A percentile compares a stretch with the other conserved stretches of the same genome.
phyloP scores from a whole-genome alignment of 2,329 filamentous ascomycete species.

The Hymenotorrendiella dingleyae region DNA sequence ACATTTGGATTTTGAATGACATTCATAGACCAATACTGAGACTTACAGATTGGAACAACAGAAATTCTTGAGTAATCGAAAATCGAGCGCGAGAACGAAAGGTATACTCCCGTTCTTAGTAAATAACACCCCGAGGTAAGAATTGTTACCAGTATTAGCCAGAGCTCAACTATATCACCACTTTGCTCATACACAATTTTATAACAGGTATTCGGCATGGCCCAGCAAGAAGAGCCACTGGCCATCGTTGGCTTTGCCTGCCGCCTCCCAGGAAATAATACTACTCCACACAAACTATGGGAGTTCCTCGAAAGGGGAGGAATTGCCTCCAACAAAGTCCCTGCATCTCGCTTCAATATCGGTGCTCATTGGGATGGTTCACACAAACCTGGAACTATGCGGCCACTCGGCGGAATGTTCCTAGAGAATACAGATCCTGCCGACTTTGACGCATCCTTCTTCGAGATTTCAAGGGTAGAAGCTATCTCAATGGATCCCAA shows the following conservation, averaged over 20 bases:
- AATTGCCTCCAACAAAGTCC: constrained; percentile 56
- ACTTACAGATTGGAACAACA: no score
- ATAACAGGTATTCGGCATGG: no score
- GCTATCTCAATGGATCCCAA: constrained; percentile 35
- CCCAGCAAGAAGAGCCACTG: constrained; percentile 34
- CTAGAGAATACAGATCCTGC: constrained; percentile 31
- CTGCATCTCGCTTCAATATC: constrained; percentile 64
- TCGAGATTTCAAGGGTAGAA: constrained; percentile 32
- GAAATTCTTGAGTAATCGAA: no score
- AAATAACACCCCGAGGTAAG: no score
- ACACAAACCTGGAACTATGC: constrained; percentile 64
- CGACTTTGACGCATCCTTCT: constrained; percentile 37
- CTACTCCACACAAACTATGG: constrained; percentile 32
- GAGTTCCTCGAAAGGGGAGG: constrained; percentile 57
- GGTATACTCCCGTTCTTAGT: no score
- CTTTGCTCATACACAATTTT: no score
- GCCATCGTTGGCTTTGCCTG: constrained; percentile 36
- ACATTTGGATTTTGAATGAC: no score
- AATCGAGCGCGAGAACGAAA: no score
- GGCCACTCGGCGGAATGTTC: constrained; percentile 65
- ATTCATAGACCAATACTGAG: no score
- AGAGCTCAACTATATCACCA: no score
- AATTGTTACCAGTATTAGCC: no score
- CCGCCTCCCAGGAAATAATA: constrained; percentile 33
- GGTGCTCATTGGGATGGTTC: constrained; percentile 60